Evolutionary conservation across 2,329 filamentous ascomycete genomes (phyloP).

Genomic region (Cytospora mali): DNA sequence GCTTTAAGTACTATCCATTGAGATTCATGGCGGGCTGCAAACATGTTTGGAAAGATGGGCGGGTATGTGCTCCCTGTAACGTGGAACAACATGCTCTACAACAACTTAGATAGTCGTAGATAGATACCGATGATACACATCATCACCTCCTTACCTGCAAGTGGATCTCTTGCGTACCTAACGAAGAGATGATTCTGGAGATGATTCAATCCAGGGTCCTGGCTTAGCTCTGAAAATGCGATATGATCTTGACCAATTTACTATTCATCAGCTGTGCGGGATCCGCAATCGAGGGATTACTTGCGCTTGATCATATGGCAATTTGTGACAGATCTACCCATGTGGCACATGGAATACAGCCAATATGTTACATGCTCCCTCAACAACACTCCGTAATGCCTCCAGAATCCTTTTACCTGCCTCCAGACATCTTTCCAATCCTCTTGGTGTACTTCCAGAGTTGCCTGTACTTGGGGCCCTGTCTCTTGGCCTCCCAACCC

Average conservation of each 20-base stretch:
- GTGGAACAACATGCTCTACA: background rate
- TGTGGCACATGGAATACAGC: background rate
- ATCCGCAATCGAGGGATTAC: background rate
- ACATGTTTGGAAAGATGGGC: background rate
- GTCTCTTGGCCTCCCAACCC: constrained; percentile 68
- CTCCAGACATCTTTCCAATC: constrained; percentile 41
- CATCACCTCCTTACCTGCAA: constrained; percentile 19
- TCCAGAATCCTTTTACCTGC: constrained; percentile 19
- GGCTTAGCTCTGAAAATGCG: background rate
- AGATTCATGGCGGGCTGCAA: background rate
- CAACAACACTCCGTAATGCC: background rate
- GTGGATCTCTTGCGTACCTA: constrained; percentile 2
- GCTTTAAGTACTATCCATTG: constrained; percentile 3
- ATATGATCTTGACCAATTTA: background rate
- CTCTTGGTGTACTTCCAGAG: constrained; percentile 68
- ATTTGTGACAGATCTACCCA: background rate
- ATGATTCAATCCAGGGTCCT: background rate
- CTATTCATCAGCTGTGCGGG: background rate
- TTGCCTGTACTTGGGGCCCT: constrained; percentile 65
- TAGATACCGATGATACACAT: constrained; percentile 30
- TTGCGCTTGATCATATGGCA: background rate
- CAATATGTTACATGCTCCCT: background rate
- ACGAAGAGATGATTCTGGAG: background rate
- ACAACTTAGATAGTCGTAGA: constrained; percentile 28
- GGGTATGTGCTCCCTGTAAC: constrained; percentile 9